Conservation (phyloP, 305 asterid species). For the Solanum hybrid region DNA sequence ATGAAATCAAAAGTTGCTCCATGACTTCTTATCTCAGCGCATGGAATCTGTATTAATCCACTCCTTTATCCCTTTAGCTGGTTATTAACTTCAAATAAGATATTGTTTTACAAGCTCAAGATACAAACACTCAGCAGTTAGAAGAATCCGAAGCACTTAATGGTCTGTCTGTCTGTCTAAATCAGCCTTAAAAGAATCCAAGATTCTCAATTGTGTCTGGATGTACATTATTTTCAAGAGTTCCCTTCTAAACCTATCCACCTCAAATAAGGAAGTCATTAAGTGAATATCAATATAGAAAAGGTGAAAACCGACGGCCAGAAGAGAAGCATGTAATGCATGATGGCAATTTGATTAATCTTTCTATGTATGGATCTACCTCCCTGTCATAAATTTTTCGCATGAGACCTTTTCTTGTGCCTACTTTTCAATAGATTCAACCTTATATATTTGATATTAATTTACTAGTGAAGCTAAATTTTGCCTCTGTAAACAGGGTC, state of each 20-base stretch:
- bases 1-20: too few species aligned
- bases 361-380: background rate
- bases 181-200: background rate
- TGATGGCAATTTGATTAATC: background rate
- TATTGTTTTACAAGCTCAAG: background rate
- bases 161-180: background rate
- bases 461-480: conserved; percentile 1
- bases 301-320: background rate
- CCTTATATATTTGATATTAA: background rate
- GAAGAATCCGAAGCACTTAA: background rate
- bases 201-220: background rate
- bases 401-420: background rate
- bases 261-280: background rate
- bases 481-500: conserved; percentile 54
- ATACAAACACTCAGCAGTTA: background rate
- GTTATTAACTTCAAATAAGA: background rate
- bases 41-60: background rate
- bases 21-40: too few species aligned
- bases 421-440: background rate
- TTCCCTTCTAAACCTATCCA: background rate
- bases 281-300: background rate
- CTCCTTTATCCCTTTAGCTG: background rate
- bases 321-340: background rate
- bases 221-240: background rate
- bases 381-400: background rate